These are phyloP conservation scores for Myxozyma kluyveri DNA, from an alignment of 805 yeast species.

Conservation along the genomic window DNA sequence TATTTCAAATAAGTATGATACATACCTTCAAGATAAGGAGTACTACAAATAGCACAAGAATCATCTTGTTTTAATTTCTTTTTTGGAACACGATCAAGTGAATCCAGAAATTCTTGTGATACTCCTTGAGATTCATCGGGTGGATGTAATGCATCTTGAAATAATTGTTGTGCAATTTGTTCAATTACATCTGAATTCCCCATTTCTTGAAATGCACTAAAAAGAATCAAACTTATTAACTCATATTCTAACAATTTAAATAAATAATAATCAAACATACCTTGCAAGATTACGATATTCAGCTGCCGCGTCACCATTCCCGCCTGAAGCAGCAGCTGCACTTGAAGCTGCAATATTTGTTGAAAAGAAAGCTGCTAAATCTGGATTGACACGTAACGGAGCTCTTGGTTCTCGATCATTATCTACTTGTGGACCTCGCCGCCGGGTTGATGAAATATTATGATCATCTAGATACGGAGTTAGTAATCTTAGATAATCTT, in stretches of 20 bases:
- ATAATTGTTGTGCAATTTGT: slow-evolving; percentile 19
- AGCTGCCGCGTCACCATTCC: slow-evolving; percentile 6
- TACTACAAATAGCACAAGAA: slow-evolving; percentile 83
- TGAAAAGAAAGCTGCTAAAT: slow-evolving; percentile 26
- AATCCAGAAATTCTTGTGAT: slow-evolving; percentile 66
- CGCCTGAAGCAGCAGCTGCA: not conserved
- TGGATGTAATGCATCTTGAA: slow-evolving; percentile 20
- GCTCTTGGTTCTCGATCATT: slow-evolving; percentile 14
- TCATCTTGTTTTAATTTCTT: slow-evolving; percentile 46
- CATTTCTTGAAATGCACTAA: slow-evolving; percentile 24
- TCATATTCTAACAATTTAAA: not conserved
- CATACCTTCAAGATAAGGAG: slow-evolving; percentile 52
- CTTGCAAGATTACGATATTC: slow-evolving; percentile 19
- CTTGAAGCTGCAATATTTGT: not conserved
- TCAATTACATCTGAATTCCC: slow-evolving; percentile 19
- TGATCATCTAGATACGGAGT: slow-evolving; percentile 25
- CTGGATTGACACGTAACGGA: slow-evolving; percentile 21
- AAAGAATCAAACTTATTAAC: not conserved
- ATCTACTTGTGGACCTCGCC: not conserved
- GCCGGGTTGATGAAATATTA: slow-evolving; percentile 6
- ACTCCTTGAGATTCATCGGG: slow-evolving; percentile 47
- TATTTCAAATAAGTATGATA: not conserved
- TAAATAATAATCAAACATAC: slow-evolving; percentile 1
- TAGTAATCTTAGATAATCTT: not conserved
- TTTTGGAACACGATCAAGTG: slow-evolving; percentile 66